These are phyloP conservation scores for Boehmeria nivea DNA, from an alignment of 306 rosid genomes.

Conservation along the genomic window DNA sequence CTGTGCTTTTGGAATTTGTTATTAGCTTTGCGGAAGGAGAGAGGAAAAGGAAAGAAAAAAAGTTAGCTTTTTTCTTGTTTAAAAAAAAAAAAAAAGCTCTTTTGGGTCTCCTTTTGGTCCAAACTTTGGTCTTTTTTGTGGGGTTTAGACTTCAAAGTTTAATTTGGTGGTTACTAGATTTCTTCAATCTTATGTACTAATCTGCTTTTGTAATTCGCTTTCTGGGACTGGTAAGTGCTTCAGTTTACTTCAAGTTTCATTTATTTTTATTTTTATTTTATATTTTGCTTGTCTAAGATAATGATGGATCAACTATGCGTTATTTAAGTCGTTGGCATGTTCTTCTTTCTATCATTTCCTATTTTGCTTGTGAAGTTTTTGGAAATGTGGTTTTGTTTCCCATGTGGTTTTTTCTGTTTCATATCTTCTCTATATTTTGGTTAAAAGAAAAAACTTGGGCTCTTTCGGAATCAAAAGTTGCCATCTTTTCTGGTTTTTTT, in stretches of 20 bases:
- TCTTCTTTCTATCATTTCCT: neutral
- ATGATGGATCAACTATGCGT: neutral
- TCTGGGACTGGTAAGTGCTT: neutral
- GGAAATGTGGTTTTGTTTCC: neutral
- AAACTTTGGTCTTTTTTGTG: neutral
- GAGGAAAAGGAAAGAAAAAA: too few species aligned
- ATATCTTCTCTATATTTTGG: neutral
- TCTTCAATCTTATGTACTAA: neutral
- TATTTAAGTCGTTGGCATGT: neutral
- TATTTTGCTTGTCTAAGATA: neutral
- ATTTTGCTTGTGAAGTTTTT: conserved; percentile 1
- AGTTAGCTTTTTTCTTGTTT: neutral
- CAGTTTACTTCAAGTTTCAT: neutral
- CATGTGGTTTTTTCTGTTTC: neutral
- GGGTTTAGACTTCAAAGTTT: too few species aligned
- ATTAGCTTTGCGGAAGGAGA: too few species aligned
- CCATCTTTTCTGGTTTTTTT: neutral
- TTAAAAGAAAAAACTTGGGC: neutral
- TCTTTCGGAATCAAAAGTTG: conserved; percentile 1
- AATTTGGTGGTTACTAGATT: too few species aligned
- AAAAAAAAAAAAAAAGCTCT: too few species aligned
- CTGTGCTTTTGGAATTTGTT: too few species aligned
- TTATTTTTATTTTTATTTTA: neutral
- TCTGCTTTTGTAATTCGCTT: neutral
- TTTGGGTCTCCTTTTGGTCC: neutral